Evolutionary conservation across 768 basidiomycete genomes (phyloP), one percentile per base, ranked within the genome.

Genomic region (Porphyrellus cyaneotinctus): DNA sequence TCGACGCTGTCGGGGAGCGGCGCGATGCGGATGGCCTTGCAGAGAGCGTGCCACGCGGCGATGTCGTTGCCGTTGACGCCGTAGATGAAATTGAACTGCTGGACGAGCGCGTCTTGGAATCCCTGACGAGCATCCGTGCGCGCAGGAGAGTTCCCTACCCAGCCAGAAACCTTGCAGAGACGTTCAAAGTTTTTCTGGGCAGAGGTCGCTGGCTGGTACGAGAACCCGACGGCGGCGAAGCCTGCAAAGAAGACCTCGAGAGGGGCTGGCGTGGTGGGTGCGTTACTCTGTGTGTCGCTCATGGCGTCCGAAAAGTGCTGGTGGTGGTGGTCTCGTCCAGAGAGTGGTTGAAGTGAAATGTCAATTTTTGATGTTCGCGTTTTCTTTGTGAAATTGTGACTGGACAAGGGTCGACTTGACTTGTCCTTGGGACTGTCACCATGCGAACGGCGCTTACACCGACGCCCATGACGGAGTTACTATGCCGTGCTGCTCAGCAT

Each of bases 81-180:
- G 17, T 56, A 67, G 28, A 58, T 23, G 14, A 49, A 44, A 41
- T 69, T 67, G 44, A 69, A 67, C 30, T 66, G 42, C 31, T 65
- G 45, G 1, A 64, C 56, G 33, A 67, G 60, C 7, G 67, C 64
- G 20, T 59, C 57, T 2, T 58, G 45, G 59, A 62, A 65, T 13
- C 23, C 42, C 4, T 14, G 2, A 9, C 44, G 49, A 0, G 62
- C 55, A 2, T 39, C 2, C 7, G n/a, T 1, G 9, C 51, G 47
- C 6, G 52, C 51, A 1, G 44, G 1, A 0, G 44, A 42, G 18
- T 51, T 37, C 3, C 13, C 31, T 2, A 11, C 14, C 59, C 59
- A 66, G 13, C 39, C 35, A 1, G 48, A 50, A 1, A 11, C 17
- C 8, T 35, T 42, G 53, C 58, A 57, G 6, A 65, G 51, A 46